Evolutionary conservation across 1,139 yeast species (phyloP), one percentile per base, ranked within the genome.

Genomic region (Hansenula lynferdii): DNA sequence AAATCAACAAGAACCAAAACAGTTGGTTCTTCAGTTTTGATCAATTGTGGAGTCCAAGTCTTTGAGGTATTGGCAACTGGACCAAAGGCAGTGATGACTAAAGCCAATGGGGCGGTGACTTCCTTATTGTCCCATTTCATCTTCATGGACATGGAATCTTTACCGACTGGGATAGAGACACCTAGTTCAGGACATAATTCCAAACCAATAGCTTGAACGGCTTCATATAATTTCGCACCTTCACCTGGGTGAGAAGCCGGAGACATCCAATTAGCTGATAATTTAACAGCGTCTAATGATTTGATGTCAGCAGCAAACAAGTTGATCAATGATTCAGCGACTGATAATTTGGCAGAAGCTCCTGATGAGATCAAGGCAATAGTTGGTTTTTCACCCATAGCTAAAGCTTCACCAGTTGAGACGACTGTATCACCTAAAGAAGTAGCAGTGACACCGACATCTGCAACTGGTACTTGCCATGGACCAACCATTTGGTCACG

Each of bases 381-480:
- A 6, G 84, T 72, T 46, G 99, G 99, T 55, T 85, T 84, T 67
- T 94, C 99, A 50, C 99, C 99, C 86, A 89, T 83, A 3, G 97
- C 94, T 69, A 94, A 69, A 10, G 98, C 96, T 67, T 94, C 98
- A 70, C 99, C 99, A 19, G 95, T 83, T 10, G 67, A 53, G 44
- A 82, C 64, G 38, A 85, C 65, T 8, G 72, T 69, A 39, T 80
- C 84, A 52, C 95, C 97, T 39, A 87, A 73, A 3, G 97, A 85
- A 0, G 97, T 83, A 43, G 86, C 83, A 16, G 98, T 90, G 40
- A 92, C 97, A 63, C 96, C 98, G 42, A 89, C 97, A 61, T 94
- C 97, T n/a, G 98, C 94, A 19, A 94, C 98, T 32, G 99, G 98
- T 6, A 85, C 90, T 71, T 94, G 99, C 97, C 98, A 94, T 57